These are phyloP conservation scores for Fusarium clavum DNA, from an alignment of 2,329 filamentous ascomycete species.

Conservation along the genomic window DNA sequence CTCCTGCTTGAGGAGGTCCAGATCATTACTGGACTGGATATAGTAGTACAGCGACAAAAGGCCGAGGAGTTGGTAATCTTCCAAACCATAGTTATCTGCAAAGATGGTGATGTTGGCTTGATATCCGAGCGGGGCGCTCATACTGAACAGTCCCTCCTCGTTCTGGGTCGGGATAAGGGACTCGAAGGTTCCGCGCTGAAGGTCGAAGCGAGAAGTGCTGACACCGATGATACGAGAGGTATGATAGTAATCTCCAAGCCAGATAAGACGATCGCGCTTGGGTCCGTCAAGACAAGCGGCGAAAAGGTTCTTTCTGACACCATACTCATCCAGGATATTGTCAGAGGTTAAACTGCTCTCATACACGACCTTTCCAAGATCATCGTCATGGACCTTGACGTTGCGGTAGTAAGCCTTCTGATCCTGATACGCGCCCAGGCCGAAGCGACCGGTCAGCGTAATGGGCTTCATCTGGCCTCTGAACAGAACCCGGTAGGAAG, in stretches of 20 bases:
- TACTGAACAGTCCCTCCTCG: slow-evolving; percentile 3
- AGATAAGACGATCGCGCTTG: slow-evolving; percentile 14
- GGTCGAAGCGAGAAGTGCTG: slow-evolving; percentile 9
- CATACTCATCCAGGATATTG: slow-evolving; percentile 2
- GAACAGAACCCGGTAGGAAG: background rate
- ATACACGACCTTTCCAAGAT: background rate
- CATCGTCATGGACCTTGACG: background rate
- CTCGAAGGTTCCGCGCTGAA: slow-evolving; percentile 13
- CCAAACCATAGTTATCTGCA: background rate
- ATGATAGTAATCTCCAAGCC: slow-evolving; percentile 18
- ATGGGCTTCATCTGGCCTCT: slow-evolving; percentile 1
- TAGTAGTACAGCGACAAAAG: slow-evolving; percentile 9
- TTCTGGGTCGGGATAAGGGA: slow-evolving; percentile 13
- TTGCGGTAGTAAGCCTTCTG: slow-evolving; percentile 17
- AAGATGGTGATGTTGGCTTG: slow-evolving; percentile 1
- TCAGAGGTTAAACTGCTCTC: background rate
- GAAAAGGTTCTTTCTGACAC: background rate
- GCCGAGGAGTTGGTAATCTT: slow-evolving; percentile 15
- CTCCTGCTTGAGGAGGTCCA: slow-evolving; percentile 2
- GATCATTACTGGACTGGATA: slow-evolving; percentile 5
- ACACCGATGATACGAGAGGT: slow-evolving; percentile 18
- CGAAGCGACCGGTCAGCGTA: slow-evolving; percentile 2
- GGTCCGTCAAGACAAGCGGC: slow-evolving; percentile 14
- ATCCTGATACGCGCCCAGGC: slow-evolving; percentile 11
- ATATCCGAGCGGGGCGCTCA: slow-evolving; percentile 13